A percentile compares a stretch with the other conserved stretches of the same genome.
Conservation (phyloP, 148 eudicot species). For the Arctostaphylos glauca region DNA sequence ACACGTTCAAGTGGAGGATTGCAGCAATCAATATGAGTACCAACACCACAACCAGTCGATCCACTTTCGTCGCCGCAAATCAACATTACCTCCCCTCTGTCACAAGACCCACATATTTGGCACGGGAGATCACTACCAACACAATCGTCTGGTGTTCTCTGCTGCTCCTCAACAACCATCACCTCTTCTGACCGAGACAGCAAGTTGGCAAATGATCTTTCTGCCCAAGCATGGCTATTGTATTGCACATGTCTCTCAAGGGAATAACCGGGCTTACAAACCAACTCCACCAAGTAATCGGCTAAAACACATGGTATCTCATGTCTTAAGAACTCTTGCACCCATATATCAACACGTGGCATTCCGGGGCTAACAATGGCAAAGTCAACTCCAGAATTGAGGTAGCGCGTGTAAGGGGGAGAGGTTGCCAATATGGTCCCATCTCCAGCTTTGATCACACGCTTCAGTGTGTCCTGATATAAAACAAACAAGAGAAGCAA, state of each 20-base stretch:
- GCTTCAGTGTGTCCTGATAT: constrained; percentile 81
- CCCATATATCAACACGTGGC: constrained; percentile 85
- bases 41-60: constrained; percentile 69
- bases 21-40: constrained; percentile 76
- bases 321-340: constrained; percentile 75
- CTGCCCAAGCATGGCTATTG: constrained; percentile 72
- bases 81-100: constrained; percentile 82
- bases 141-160: constrained; percentile 41
- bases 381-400: constrained; percentile 65
- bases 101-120: constrained; percentile 59
- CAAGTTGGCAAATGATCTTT: constrained; percentile 60
- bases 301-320: constrained; percentile 80
- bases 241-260: constrained; percentile 76
- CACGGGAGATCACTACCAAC: constrained; percentile 49
- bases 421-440: constrained; percentile 96
- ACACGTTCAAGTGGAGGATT: constrained; percentile 73
- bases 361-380: constrained; percentile 89
- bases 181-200: constrained; percentile 43
- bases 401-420: constrained; percentile 89
- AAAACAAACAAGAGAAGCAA: neutral
- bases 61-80: constrained; percentile 80
- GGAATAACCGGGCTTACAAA: constrained; percentile 88
- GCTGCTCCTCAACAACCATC: constrained; percentile 31
- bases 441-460: constrained; percentile 88
- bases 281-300: constrained; percentile 88